A percentile compares a stretch with the other conserved stretches of the same genome.
Conservation (phyloP, 352 stramenopile species). For the Ochromonadaceae sp. region DNA sequence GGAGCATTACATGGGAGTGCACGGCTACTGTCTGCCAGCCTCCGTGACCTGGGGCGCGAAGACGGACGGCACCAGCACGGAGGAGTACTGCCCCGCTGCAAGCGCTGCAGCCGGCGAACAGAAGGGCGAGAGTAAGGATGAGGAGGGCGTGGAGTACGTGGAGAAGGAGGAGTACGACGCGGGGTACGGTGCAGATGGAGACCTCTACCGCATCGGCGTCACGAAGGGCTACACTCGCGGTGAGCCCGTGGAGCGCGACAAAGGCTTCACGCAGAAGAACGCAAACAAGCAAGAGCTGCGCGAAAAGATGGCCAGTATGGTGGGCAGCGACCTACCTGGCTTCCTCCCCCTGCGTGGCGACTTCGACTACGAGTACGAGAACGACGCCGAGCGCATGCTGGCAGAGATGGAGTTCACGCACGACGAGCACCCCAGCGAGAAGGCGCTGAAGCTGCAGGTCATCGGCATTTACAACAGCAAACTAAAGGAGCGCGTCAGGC, state of each 20-base stretch:
- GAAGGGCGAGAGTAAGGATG: conserved; percentile 16
- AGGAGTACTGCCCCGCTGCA: too few relatives aligned
- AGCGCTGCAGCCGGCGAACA: too few relatives aligned
- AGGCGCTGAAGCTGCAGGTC: conserved; percentile 72
- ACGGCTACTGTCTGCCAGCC: conserved; percentile 35
- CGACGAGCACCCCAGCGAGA: conserved; percentile 59
- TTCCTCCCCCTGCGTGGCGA: conserved; percentile 79
- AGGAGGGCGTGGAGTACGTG: conserved; percentile 26
- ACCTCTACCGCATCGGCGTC: neutral
- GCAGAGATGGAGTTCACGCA: conserved; percentile 71
- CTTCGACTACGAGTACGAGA: conserved; percentile 86
- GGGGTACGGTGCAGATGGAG: neutral
- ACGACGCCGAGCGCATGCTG: conserved; percentile 77
- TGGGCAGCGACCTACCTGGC: conserved; percentile 38
- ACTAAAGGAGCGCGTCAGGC: conserved; percentile 62
- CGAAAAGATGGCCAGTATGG: neutral
- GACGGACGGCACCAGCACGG: too few relatives aligned
- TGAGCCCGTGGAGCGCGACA: too few relatives aligned
- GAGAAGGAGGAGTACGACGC: conserved; percentile 16
- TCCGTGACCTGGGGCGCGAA: conserved; percentile 42
- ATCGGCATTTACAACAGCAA: conserved; percentile 81
- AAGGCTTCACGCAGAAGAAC: neutral
- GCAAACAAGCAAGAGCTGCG: neutral
- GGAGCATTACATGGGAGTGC: conserved; percentile 60
- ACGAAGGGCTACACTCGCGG: neutral